Evolutionary conservation across 768 basidiomycete genomes (phyloP).

Genomic region (Chlorophyllum brunneum): DNA sequence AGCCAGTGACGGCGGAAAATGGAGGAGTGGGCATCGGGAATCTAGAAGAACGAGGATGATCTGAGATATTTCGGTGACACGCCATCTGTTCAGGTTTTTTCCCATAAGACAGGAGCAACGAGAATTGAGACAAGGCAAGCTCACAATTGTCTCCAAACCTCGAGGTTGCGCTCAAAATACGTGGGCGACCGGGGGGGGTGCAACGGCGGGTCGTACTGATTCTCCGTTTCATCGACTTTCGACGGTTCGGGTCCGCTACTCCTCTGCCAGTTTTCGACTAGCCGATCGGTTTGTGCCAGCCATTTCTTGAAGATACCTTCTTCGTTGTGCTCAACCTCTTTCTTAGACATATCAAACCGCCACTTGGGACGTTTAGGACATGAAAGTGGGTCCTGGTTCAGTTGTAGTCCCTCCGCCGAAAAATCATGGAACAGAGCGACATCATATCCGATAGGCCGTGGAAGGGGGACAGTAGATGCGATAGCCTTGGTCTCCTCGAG

Average conservation of each 20-base stretch:
- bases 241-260: conserved; percentile 14
- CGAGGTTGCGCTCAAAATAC: conserved; percentile 85
- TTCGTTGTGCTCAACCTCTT: conserved; percentile 87
- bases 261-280: conserved; percentile 50
- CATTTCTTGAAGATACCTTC: conserved; percentile 80
- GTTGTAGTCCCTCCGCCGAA: conserved; percentile 14
- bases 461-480: conserved; percentile 48
- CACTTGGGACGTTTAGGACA: conserved; percentile 82
- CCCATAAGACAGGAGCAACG: conserved; percentile 13
- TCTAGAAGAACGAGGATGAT: conserved; percentile 87
- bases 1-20: conserved; percentile 78
- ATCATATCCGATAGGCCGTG: conserved; percentile 49
- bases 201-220: conserved; percentile 6
- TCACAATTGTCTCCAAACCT: conserved; percentile 93
- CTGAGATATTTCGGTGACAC: conserved; percentile 87
- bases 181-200: conserved; percentile 63
- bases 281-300: conserved; percentile 60
- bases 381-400: conserved; percentile 23
- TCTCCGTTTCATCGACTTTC: conserved; percentile 11
- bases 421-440: conserved; percentile 32
- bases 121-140: conserved; percentile 23
- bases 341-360: conserved; percentile 82
- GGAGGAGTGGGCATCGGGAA: conserved; percentile 83
- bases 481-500: conserved; percentile 56
- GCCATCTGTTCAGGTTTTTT: conserved; percentile 58